Evolutionary conservation across 306 rosid genomes (phyloP).

Genomic region (Fragaria vesca): DNA sequence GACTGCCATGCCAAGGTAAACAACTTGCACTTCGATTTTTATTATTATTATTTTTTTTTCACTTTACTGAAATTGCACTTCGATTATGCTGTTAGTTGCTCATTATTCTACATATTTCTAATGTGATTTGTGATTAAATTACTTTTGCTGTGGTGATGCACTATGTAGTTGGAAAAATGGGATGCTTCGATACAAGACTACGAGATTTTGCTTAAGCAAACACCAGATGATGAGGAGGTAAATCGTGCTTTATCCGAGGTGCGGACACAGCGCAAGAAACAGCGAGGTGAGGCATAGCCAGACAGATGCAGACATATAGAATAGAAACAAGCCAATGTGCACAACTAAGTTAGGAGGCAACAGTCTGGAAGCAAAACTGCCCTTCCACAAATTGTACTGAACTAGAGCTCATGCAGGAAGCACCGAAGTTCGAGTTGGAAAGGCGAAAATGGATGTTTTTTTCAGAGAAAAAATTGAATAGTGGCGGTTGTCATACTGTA

Average conservation of each 20-base stretch:
- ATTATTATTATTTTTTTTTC: too few species aligned
- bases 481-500: constrained; percentile 1
- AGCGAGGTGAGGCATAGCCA: constrained; percentile 24
- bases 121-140: constrained; percentile 11
- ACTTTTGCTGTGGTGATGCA: constrained; percentile 4
- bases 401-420: constrained; percentile 6
- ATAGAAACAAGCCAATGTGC: constrained; percentile 4
- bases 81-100: not conserved
- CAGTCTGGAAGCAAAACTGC: constrained; percentile 1
- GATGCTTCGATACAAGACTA: constrained; percentile 73
- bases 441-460: not conserved
- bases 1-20: constrained; percentile 81
- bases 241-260: constrained; percentile 47
- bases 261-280: constrained; percentile 42
- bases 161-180: constrained; percentile 67
- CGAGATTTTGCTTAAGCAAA: constrained; percentile 50
- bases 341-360: constrained; percentile 7
- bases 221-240: constrained; percentile 55
- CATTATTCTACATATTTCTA: not conserved
- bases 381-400: not conserved
- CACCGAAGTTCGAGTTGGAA: not conserved
- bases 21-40: not conserved
- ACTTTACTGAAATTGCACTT: not conserved
- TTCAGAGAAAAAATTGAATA: not conserved
- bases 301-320: constrained; percentile 5